Evolutionary conservation across 2,329 filamentous ascomycete genomes (phyloP).

Genomic region (Nigrograna mackinnonii): DNA sequence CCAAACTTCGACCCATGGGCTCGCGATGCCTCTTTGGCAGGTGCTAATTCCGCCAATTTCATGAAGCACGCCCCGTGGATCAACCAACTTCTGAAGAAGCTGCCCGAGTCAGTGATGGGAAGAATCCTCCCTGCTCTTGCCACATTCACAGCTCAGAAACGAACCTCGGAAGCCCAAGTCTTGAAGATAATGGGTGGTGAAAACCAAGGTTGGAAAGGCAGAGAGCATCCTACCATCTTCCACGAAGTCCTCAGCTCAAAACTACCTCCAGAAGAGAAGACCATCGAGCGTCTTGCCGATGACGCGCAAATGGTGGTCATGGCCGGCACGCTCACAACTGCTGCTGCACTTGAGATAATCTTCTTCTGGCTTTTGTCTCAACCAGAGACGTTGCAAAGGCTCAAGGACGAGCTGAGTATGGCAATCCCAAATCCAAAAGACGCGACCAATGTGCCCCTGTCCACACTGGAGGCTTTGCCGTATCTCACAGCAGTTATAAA

Average conservation of each 20-base stretch:
- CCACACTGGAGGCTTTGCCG: constrained; percentile 2
- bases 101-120: neutral
- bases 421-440: neutral
- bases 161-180: neutral
- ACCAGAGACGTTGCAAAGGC: constrained; percentile 3
- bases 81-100: neutral
- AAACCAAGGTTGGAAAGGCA: constrained; percentile 1
- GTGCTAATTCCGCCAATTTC: neutral
- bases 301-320: constrained; percentile 2
- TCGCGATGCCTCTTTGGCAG: neutral
- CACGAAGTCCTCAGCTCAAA: neutral
- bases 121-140: neutral
- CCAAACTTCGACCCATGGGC: neutral
- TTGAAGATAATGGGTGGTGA: constrained; percentile 1
- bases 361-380: constrained; percentile 2
- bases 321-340: constrained; percentile 2
- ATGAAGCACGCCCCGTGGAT: constrained; percentile 1
- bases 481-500: constrained; percentile 5
- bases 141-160: neutral
- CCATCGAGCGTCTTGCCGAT: constrained; percentile 5
- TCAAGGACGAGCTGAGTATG: constrained; percentile 4
- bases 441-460: neutral
- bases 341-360: neutral
- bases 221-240: constrained; percentile 1
- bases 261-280: constrained; percentile 1